Percentiles rank a stretch among this genome's conserved stretches.
phyloP scores from a whole-genome alignment of 2,329 filamentous ascomycete species.

The Cladophialophora yegresii region DNA sequence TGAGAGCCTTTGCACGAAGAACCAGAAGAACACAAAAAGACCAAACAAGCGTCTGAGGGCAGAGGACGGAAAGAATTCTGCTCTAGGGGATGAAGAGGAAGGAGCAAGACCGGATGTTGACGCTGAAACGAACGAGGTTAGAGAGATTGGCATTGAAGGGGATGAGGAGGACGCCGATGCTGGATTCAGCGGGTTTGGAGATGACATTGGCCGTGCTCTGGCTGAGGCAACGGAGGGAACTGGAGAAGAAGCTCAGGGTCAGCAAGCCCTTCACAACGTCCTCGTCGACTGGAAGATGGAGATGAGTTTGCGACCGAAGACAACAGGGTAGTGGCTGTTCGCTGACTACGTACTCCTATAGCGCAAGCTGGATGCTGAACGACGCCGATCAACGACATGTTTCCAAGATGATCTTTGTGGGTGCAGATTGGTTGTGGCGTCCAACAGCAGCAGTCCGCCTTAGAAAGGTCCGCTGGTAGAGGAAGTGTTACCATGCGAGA shows the following conservation, averaged over 20 bases:
- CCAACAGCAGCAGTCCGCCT: no score
- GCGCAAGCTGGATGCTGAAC: no score
- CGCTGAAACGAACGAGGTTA: neutral
- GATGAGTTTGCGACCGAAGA: neutral
- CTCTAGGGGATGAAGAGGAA: neutral
- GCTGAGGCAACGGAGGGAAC: neutral
- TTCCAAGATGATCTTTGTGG: no score
- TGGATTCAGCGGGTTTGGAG: neutral
- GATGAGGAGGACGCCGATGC: neutral
- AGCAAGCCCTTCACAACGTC: neutral
- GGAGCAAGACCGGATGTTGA: neutral
- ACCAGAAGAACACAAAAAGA: neutral
- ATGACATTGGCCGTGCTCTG: neutral
- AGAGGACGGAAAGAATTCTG: neutral
- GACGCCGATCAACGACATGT: no score
- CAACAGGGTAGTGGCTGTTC: neutral
- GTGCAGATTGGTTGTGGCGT: no score
- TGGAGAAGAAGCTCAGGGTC: neutral
- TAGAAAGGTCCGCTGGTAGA: no score
- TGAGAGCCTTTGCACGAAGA: neutral
- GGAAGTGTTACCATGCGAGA: no score
- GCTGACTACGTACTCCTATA: no score
- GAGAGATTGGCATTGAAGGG: neutral
- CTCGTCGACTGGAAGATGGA: neutral
- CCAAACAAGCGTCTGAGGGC: neutral